A percentile compares a stretch with the other conserved stretches of the same genome.
Conservation (phyloP, 768 basidiomycete species). For the Lactarius evosmus region DNA sequence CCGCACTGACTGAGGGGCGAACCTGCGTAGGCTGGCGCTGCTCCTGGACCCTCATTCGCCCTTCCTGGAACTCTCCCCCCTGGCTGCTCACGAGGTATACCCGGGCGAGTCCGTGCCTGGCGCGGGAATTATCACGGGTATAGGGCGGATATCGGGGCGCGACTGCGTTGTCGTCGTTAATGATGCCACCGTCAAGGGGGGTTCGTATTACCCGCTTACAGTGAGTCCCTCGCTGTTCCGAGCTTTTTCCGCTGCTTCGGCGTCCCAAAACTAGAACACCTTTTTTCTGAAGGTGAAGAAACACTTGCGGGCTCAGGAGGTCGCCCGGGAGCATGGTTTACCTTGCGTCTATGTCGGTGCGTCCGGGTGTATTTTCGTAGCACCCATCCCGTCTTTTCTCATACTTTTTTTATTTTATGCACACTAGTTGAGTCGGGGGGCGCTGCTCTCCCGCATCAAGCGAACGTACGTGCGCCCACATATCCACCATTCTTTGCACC, state of each 20-base stretch:
- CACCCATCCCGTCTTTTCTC: constrained; percentile 15
- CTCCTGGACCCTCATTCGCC: constrained; percentile 85
- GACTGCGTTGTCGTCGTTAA: constrained; percentile 93
- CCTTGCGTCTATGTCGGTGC: constrained; percentile 91
- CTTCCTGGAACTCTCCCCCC: constrained; percentile 81
- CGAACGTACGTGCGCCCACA: constrained; percentile 52
- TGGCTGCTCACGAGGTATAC: constrained; percentile 89
- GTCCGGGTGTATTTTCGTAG: constrained; percentile 30
- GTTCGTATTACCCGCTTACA: constrained; percentile 87
- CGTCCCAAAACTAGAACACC: neutral
- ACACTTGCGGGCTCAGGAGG: constrained; percentile 89
- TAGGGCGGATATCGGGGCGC: constrained; percentile 64
- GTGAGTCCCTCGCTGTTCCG: constrained; percentile 37
- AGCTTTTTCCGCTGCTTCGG: neutral
- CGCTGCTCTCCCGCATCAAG: constrained; percentile 88
- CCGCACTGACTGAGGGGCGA: neutral
- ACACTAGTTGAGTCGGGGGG: constrained; percentile 86
- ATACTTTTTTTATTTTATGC: neutral
- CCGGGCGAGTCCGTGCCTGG: constrained; percentile 71
- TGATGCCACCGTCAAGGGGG: constrained; percentile 91
- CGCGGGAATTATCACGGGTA: constrained; percentile 87
- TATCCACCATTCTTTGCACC: neutral
- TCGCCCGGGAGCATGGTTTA: constrained; percentile 85
- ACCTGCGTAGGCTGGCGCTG: constrained; percentile 35
- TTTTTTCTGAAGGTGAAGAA: constrained; percentile 73